phyloP scores from a whole-genome alignment of 768 basidiomycete genomes.

The Macrolepiota albuminosa region DNA sequence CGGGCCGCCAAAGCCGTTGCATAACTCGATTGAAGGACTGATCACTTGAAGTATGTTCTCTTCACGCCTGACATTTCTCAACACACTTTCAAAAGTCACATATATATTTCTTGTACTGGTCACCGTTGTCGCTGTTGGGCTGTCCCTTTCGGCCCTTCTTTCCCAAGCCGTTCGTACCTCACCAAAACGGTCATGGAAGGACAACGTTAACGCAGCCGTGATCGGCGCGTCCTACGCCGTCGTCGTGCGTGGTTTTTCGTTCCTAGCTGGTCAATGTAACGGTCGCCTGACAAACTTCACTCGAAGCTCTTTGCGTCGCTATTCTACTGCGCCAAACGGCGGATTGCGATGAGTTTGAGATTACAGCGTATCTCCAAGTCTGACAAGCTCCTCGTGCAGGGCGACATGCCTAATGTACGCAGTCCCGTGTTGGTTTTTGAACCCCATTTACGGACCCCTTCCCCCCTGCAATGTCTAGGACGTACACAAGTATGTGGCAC shows the following conservation, averaged over 20 bases:
- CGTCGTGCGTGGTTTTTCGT: constrained; percentile 43
- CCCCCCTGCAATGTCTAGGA: constrained; percentile 29
- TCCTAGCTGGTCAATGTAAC: background rate
- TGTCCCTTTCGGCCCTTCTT: constrained; percentile 62
- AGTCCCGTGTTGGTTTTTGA: background rate
- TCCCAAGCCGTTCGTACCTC: constrained; percentile 71
- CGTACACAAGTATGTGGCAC: constrained; percentile 62
- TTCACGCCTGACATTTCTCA: constrained; percentile 25
- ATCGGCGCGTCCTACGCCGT: constrained; percentile 68
- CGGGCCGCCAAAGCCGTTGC: constrained; percentile 6
- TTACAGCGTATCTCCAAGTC: constrained; percentile 66
- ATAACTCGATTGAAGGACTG: no score
- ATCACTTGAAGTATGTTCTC: constrained; percentile 28
- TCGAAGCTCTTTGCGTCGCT: constrained; percentile 52
- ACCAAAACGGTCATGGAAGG: constrained; percentile 44
- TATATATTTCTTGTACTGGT: constrained; percentile 50
- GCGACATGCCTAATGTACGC: constrained; percentile 59
- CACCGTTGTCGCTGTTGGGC: constrained; percentile 47
- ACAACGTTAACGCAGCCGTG: constrained; percentile 64
- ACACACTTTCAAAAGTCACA: constrained; percentile 48
- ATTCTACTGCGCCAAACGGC: constrained; percentile 61
- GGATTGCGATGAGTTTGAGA: constrained; percentile 59
- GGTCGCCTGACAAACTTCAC: background rate
- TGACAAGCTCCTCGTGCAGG: constrained; percentile 43
- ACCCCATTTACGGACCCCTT: background rate